Base-by-base conservation (phyloP, 2,329 filamentous ascomycete species). In the Sphaerostilbella broomeana region DNA sequence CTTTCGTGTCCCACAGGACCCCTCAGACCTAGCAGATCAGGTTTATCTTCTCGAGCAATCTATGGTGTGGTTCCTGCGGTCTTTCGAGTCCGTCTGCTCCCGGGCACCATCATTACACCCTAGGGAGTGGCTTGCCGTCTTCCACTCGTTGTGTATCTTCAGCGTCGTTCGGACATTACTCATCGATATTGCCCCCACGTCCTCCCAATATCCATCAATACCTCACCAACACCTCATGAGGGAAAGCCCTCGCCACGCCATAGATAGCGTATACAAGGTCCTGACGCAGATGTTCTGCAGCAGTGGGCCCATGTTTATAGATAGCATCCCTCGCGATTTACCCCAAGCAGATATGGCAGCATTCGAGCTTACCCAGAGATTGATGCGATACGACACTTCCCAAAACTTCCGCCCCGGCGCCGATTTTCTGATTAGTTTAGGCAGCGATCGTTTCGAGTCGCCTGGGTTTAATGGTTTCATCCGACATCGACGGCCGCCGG, bases 101-200 rank as follows among this genome's bases (percentile, higher is more conserved):
- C 59, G 62, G 17, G 58, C 57, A 21, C 55, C 57, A n/a, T 54
- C 58, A 5, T 53, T 65, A 16, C 61, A 62, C 17, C 58, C 64
- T 7, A 65, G 63, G 46, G 62, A 62, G 39, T 75, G 72, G 67
- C 53, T 76, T 12, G 69, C 74, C 2, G 53, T 68, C 4, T 75
- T 77, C 43, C 60, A 73, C 35, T 69, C 75, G 10, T 55, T 79
- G 13, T 77, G 74, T 52, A 69, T 79, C n/a, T 76, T 79, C 49
- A 77, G 73, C 51, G 61, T 73, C 19, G 64, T 71, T 15, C 67
- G 69, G 34, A 72, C 72, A 1, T 62, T 79, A 2, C 56, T 77
- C 5, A 59, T 69, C 12, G 70, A 75, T 40, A 58, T 72, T 33
- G 43, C 24, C 38, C 48, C 22, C 36, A 50, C 25, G 39, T 40